A percentile compares a stretch with the other conserved stretches of the same genome.
phyloP scores from a whole-genome alignment of 202 grass and related monocot genomes.

The Cymbopogon flexuosus region DNA sequence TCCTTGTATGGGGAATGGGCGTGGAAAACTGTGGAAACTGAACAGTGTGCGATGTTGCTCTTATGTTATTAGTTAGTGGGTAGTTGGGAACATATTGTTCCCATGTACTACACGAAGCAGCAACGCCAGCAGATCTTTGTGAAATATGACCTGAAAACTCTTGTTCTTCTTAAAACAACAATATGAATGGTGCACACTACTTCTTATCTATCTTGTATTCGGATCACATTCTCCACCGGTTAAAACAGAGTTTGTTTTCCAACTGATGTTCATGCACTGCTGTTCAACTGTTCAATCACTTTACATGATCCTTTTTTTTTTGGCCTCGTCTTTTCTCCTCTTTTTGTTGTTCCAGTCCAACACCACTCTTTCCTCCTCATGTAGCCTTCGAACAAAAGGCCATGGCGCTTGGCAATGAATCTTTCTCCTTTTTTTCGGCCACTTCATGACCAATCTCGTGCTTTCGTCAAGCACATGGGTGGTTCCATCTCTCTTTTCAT shows the following conservation, averaged over 20 bases:
- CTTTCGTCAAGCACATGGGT: constrained; percentile 39
- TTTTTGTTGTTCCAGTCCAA: constrained; percentile 21
- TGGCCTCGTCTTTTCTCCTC: background rate
- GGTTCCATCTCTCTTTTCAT: background rate
- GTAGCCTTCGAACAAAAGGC: constrained; percentile 24
- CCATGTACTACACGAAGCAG: background rate
- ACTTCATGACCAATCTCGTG: constrained; percentile 28
- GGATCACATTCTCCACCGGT: background rate
- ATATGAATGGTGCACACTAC: background rate
- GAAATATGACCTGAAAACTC: background rate
- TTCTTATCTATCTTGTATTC: background rate
- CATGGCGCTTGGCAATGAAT: constrained; percentile 15
- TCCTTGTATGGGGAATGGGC: background rate
- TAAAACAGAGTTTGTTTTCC: background rate
- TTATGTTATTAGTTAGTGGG: background rate
- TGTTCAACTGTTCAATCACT: constrained; percentile 29
- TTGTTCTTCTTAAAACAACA: background rate
- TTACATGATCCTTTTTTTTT: background rate
- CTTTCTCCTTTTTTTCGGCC: background rate
- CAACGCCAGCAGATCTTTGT: background rate
- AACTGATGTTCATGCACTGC: background rate
- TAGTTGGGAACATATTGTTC: background rate
- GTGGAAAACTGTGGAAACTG: background rate
- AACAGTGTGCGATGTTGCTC: background rate
- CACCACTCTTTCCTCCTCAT: background rate